Conservation (phyloP, 2,329 filamentous ascomycete genomes). For the Fusarium fracticaudum region DNA sequence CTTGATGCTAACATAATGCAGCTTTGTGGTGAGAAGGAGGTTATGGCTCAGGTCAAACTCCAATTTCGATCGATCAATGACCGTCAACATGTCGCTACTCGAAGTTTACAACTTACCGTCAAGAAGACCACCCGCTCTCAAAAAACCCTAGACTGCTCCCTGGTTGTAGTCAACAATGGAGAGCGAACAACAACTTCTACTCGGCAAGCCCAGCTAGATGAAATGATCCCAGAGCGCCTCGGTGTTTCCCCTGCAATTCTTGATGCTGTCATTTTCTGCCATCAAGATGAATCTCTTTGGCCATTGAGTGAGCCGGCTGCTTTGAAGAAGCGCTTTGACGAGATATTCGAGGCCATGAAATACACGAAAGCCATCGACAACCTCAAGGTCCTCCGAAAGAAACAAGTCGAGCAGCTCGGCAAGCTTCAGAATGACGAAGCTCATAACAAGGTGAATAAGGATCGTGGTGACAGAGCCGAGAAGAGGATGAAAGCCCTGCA, state of each 20-base stretch:
- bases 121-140: constrained; percentile 81
- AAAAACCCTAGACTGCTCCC: constrained; percentile 85
- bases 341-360: constrained; percentile 96
- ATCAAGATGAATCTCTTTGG: constrained; percentile 98
- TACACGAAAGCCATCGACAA: constrained; percentile 98
- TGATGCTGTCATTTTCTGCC: constrained; percentile 97
- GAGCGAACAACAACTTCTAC: constrained; percentile 83
- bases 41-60: constrained; percentile 90
- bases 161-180: constrained; percentile 80
- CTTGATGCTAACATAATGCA: constrained; percentile 43
- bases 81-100: constrained; percentile 81
- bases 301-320: constrained; percentile 87
- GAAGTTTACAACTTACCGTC: constrained; percentile 85
- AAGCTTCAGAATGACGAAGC: constrained; percentile 79
- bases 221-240: constrained; percentile 83
- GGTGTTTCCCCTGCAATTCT: constrained; percentile 91
- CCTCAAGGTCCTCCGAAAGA: constrained; percentile 86
- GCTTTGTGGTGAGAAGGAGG: constrained; percentile 86
- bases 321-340: constrained; percentile 94
- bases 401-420: constrained; percentile 78
- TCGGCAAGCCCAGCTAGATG: constrained; percentile 81
- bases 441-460: constrained; percentile 84
- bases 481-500: constrained; percentile 72
- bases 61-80: constrained; percentile 84
- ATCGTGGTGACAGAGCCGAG: constrained; percentile 78